Base-by-base conservation (phyloP, 805 yeast genomes). In the Lachancea sp. region DNA sequence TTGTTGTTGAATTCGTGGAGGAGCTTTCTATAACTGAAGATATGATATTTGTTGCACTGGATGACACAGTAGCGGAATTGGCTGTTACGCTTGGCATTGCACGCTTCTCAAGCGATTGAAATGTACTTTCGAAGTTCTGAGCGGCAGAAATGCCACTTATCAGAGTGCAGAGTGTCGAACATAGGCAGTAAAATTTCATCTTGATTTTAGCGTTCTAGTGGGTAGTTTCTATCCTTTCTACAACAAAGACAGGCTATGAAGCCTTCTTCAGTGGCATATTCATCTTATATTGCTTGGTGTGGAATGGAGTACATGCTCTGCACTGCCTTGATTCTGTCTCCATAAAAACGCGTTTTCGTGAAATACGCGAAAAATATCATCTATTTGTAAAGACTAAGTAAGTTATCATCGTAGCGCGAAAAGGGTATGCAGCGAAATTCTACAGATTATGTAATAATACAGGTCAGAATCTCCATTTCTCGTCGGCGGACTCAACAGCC, bases 401-500 rank as follows among this genome's bases (percentile, higher is more conserved):
- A n/a, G n/a, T n/a, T n/a, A n/a, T n/a, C n/a, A n/a, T n/a, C n/a
- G n/a, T n/a, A 34, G 37, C 37, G 18, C 30, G 37, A 24, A 34
- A 34, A 24, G 16, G 11, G 7, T 9, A 34, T 34, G 30, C 30
- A 34, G 22, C 13, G 29, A 23, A 16, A n/a, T n/a, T n/a, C n/a
- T n/a, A n/a, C n/a, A n/a, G n/a, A n/a, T n/a, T n/a, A n/a, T n/a
- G n/a, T n/a, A n/a, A n/a, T n/a, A n/a, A n/a, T n/a, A n/a, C n/a
- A n/a, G n/a, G n/a, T 51, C 63, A 89, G 57, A 89, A 89, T 50
- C 76, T 72, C 97, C 97, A 89, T 53, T 85, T 66, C 49, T 77
- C 87, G 58, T 83, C 97, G 3, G 80, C 88, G 39, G 89, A 79
- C 61, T 89, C 95, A 39, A 90, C 82, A 22, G 97, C 97, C 97